Evolutionary conservation across 2,329 filamentous ascomycete species (phyloP).

Genomic region (Meredithiella fracta): DNA sequence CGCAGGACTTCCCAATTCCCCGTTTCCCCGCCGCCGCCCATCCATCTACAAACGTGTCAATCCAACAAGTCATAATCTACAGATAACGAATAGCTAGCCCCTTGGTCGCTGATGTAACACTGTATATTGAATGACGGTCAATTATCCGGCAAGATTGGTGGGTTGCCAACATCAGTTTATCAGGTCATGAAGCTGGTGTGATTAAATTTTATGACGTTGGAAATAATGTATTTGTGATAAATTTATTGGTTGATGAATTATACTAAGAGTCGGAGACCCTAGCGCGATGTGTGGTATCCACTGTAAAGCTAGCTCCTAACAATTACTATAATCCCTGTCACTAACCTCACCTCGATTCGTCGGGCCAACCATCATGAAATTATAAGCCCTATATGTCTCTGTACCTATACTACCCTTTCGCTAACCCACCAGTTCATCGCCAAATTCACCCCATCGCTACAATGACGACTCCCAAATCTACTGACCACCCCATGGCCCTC

Average conservation of each 20-base stretch:
- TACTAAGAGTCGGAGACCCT: background rate
- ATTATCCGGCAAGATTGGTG: no score
- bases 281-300: background rate
- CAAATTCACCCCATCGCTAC: background rate
- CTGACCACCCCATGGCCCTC: constrained; percentile 29
- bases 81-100: no score
- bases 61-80: background rate
- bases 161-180: background rate
- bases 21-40: background rate
- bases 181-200: background rate
- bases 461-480: background rate
- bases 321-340: background rate
- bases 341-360: background rate
- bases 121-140: no score
- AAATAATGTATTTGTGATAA: no score
- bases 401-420: background rate
- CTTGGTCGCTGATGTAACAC: no score
- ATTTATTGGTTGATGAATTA: background rate
- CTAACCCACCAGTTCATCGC: background rate
- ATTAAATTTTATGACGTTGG: background rate
- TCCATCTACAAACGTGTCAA: background rate
- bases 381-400: background rate
- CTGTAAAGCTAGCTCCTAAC: background rate
- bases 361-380: background rate
- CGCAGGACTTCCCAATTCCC: background rate